Evolutionary conservation across 805 yeast species (phyloP).

Genomic region (Pichia deserticola): DNA sequence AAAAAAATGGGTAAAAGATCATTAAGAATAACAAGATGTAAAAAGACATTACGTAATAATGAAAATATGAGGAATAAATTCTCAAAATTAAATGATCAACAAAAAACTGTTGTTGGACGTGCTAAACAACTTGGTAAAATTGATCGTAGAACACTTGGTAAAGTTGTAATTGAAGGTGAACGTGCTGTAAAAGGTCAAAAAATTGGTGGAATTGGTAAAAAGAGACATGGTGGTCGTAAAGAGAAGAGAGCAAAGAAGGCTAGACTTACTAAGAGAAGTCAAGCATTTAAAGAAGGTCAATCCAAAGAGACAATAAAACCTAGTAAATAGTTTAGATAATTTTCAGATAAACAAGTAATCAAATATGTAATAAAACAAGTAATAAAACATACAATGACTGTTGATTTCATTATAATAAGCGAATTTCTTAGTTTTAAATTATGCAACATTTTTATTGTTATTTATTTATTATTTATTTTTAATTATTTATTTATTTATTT

Average conservation of each 20-base stretch:
- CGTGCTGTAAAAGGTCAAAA: slow-evolving; percentile 67
- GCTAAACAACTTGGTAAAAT: slow-evolving; percentile 75
- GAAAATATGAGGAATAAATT: slow-evolving; percentile 13
- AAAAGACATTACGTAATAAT: slow-evolving; percentile 30
- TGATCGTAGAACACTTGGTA: slow-evolving; percentile 65
- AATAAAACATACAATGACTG: too few species aligned
- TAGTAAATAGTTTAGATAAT: background rate
- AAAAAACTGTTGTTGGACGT: slow-evolving; percentile 73
- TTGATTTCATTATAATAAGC: too few species aligned
- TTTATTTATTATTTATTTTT: too few species aligned
- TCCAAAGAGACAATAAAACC: background rate
- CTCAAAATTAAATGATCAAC: slow-evolving; percentile 47
- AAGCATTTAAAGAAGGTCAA: slow-evolving; percentile 22
- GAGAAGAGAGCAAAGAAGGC: slow-evolving; percentile 50
- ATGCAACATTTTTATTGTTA: too few species aligned
- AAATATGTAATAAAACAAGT: background rate
- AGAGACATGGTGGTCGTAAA: slow-evolving; percentile 44
- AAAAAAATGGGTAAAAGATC: slow-evolving; percentile 53
- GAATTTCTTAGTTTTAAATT: too few species aligned
- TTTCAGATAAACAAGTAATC: background rate
- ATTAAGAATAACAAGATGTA: slow-evolving; percentile 71
- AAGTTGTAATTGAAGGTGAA: slow-evolving; percentile 58
- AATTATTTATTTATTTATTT: too few species aligned
- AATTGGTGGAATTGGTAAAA: slow-evolving; percentile 56
- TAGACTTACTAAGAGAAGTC: slow-evolving; percentile 45